These are phyloP conservation scores for Xylaria palmicola DNA, from an alignment of 495 filamentous ascomycete species.

Conservation along the genomic window DNA sequence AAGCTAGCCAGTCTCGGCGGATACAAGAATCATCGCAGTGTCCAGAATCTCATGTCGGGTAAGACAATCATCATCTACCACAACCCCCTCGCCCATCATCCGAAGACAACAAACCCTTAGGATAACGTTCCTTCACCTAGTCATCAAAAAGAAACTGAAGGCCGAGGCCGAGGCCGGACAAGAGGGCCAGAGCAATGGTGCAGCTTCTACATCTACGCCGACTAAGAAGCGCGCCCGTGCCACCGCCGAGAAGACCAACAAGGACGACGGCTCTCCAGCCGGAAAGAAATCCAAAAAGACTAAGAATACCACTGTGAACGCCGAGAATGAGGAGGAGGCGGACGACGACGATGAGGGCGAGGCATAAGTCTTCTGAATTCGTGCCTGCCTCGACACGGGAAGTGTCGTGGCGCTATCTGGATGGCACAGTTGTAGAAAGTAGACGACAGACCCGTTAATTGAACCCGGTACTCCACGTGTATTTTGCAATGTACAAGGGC, in stretches of 20 bases:
- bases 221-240: conserved; percentile 17
- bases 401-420: too few species aligned
- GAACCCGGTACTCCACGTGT: too few species aligned
- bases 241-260: neutral
- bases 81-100: too few species aligned
- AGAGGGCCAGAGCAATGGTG: conserved; percentile 3
- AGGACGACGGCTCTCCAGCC: too few species aligned
- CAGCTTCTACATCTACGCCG: neutral
- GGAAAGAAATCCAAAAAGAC: conserved; percentile 17
- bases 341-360: neutral
- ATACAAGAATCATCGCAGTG: conserved; percentile 19
- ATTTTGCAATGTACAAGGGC: too few species aligned
- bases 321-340: conserved; percentile 12
- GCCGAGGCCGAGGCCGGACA: neutral
- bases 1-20: conserved; percentile 25
- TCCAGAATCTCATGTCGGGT: conserved; percentile 17
- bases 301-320: neutral
- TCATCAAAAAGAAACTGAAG: conserved; percentile 17
- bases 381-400: too few species aligned
- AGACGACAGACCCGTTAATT: too few species aligned
- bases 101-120: too few species aligned
- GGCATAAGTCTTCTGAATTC: neutral
- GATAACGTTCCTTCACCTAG: too few species aligned
- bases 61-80: neutral
- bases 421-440: neutral